phyloP scores from a whole-genome alignment of 1,139 yeast genomes.

The Sugiyamaella xylanicola region DNA sequence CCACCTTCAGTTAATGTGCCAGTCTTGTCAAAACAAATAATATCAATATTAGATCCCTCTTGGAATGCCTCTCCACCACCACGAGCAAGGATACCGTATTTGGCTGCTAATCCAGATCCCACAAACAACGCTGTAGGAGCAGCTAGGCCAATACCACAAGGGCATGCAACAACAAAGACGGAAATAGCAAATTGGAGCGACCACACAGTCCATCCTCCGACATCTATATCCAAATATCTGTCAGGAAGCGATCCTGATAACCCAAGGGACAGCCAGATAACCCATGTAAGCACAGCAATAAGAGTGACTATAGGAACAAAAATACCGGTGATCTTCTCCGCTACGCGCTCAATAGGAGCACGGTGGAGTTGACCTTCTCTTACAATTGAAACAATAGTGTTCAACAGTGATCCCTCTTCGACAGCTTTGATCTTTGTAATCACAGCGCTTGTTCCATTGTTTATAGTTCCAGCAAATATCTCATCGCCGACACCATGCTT shows the following conservation, averaged over 20 bases:
- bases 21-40: conserved; percentile 77
- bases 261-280: conserved; percentile 66
- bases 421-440: conserved; percentile 60
- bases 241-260: conserved; percentile 56
- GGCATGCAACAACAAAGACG: conserved; percentile 87
- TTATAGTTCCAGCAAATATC: conserved; percentile 72
- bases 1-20: conserved; percentile 74
- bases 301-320: conserved; percentile 71
- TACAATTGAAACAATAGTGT: conserved; percentile 69
- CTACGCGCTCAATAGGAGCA: conserved; percentile 74
- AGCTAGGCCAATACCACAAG: conserved; percentile 88
- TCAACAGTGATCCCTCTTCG: conserved; percentile 67
- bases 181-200: conserved; percentile 75
- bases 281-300: conserved; percentile 65
- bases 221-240: conserved; percentile 59
- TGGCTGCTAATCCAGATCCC: conserved; percentile 85
- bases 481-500: conserved; percentile 63
- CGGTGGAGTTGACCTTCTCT: conserved; percentile 72
- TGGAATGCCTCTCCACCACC: conserved; percentile 86
- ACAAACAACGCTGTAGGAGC: conserved; percentile 93
- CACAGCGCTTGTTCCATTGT: conserved; percentile 57
- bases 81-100: conserved; percentile 71
- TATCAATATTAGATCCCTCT: conserved; percentile 65
- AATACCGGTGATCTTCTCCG: conserved; percentile 68
- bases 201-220: conserved; percentile 81